Evolutionary conservation across 2,329 filamentous ascomycete genomes (phyloP), one percentile per base, ranked within the genome.

Genomic region (Aspergillus piperis): DNA sequence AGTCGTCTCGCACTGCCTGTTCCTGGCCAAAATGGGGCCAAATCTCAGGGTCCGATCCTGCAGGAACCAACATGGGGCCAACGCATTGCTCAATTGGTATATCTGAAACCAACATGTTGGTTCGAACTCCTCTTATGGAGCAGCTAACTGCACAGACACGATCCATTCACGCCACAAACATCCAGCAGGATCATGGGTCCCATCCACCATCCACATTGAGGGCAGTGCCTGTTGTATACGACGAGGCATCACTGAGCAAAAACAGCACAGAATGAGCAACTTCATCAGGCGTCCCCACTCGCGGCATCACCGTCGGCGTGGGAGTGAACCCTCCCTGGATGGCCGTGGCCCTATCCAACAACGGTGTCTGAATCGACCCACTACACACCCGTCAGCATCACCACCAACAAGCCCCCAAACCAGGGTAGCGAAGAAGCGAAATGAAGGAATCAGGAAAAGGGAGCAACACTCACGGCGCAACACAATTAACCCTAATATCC

Each of bases 161-260:
- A 44, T 19, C 19, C 17, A 21, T 10, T 4, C 15, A 8, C 3
- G 17, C 17, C 17, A 27, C 38, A 30, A 7, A 44, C 19, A 8
- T 51, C 8, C 21, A 11, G n/a, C 19, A 21, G 23, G 53, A n/a
- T 65, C 41, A 71, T 17, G 66, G 60, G 62, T 74, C 65, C 75
- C 77, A 81, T 0, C 79, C 81, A 3, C 81, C 81, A 68, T 83
- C 81, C 21, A 83, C 78, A 54, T 70, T 76, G 50, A 79, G 73
- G 4, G 79, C 74, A 8, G 75, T 71, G 0, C 81, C 81, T 1
- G 81, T 83, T 1, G 81, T 78, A 66, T 77, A 83, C 2, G 76
- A 78, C 1, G 76, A 69, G 8, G 78, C 77, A 60, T 80, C 77
- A 47, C 79, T 79, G 17, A 83, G 68, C 61, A 84, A 63, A 48